These are phyloP conservation scores for Recurvomyces mirabilis DNA, from an alignment of 495 filamentous ascomycete genomes.

Conservation along the genomic window DNA sequence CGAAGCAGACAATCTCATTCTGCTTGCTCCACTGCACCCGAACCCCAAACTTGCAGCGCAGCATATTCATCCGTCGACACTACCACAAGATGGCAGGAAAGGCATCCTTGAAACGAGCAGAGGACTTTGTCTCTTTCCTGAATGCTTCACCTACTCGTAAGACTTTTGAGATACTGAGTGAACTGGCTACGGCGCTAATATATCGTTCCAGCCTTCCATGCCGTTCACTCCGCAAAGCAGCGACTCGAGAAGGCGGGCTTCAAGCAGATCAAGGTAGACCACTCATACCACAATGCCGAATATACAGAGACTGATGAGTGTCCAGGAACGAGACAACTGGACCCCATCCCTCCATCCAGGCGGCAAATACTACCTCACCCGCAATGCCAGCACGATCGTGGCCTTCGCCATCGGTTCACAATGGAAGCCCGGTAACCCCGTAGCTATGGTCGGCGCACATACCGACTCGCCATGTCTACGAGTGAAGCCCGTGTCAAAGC, in stretches of 20 bases:
- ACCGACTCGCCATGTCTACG: constrained; percentile 88
- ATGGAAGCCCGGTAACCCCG: constrained; percentile 89
- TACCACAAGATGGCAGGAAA: constrained; percentile 16
- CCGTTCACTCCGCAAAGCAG: constrained; percentile 64
- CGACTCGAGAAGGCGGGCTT: constrained; percentile 75
- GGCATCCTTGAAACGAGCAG: constrained; percentile 42
- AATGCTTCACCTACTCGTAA: constrained; percentile 91
- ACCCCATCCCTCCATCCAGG: constrained; percentile 65
- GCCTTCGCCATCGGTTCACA: constrained; percentile 87
- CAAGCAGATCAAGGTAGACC: constrained; percentile 58
- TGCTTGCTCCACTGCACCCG: no score
- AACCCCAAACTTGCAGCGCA: no score
- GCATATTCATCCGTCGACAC: no score
- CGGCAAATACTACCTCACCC: constrained; percentile 91
- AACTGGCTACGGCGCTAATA: constrained; percentile 16
- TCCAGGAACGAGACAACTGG: constrained; percentile 80
- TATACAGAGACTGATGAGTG: not conserved
- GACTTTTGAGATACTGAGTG: constrained; percentile 15
- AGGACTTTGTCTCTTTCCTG: constrained; percentile 86
- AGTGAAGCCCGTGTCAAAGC: constrained; percentile 89
- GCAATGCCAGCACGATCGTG: constrained; percentile 86
- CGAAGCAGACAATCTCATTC: no score
- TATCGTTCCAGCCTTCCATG: constrained; percentile 68
- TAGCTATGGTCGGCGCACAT: constrained; percentile 93
- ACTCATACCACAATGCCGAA: not conserved